A percentile compares a stretch with the other conserved stretches of the same genome.
Conservation (phyloP, 1,284 basidiomycete species). For the Moesziomyces sp. region DNA sequence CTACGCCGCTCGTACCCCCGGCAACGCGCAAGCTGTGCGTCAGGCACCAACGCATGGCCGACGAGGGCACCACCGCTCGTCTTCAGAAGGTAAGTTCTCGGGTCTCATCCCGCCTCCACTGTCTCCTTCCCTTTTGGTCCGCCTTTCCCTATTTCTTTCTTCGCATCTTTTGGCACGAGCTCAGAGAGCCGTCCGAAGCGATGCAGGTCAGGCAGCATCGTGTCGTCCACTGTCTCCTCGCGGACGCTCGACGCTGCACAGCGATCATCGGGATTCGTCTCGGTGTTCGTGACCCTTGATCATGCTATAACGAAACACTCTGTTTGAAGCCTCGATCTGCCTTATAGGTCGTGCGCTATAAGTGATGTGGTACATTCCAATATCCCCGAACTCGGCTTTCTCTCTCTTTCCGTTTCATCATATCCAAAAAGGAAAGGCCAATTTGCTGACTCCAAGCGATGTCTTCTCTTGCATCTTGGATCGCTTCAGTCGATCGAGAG, state of each 20-base stretch:
- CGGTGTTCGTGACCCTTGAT: slow-evolving; percentile 20
- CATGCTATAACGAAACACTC: slow-evolving; percentile 50
- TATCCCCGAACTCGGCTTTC: not conserved
- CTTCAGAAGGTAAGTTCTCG: slow-evolving; percentile 83
- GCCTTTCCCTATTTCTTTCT: not conserved
- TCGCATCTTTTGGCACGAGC: slow-evolving; percentile 1
- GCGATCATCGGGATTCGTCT: slow-evolving; percentile 13
- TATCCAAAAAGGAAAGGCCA: not conserved
- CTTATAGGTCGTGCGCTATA: slow-evolving; percentile 59
- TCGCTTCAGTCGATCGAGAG: slow-evolving; percentile 83
- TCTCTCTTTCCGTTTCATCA: not conserved
- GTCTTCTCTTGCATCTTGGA: not conserved
- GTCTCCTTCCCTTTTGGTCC: not conserved
- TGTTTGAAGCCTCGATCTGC: slow-evolving; percentile 64
- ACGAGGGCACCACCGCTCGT: slow-evolving; percentile 90
- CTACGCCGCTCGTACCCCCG: slow-evolving; percentile 45
- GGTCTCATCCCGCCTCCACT: not conserved
- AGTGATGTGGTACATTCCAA: slow-evolving; percentile 51
- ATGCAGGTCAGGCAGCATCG: slow-evolving; percentile 43
- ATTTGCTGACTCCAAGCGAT: not conserved
- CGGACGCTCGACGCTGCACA: slow-evolving; percentile 32
- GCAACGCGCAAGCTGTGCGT: slow-evolving; percentile 78
- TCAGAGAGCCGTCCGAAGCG: not conserved
- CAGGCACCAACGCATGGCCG: slow-evolving; percentile 95
- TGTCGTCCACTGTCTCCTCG: slow-evolving; percentile 14